phyloP scores from a whole-genome alignment of 2,329 filamentous ascomycete species.

The Laburnicola sp. region DNA sequence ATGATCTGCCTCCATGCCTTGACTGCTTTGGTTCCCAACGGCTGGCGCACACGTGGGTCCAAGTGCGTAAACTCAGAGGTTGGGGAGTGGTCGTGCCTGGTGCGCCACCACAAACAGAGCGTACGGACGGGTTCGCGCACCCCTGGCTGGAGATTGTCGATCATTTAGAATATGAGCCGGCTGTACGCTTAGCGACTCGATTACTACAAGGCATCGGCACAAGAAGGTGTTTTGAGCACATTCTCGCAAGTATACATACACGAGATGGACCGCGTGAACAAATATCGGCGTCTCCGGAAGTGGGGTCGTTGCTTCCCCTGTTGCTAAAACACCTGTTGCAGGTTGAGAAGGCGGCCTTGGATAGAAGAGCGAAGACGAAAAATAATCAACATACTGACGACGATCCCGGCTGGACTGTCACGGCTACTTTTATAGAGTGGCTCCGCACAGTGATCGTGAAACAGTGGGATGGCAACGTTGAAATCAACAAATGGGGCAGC shows the following conservation, averaged over 20 bases:
- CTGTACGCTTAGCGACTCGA: constrained; percentile 54
- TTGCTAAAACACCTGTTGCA: constrained; percentile 31
- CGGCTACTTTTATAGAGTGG: constrained; percentile 63
- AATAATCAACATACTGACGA: constrained; percentile 14
- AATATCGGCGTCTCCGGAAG: neutral
- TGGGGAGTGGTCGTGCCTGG: constrained; percentile 42
- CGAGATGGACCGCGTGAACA: neutral
- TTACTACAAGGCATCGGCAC: constrained; percentile 55
- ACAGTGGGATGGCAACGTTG: constrained; percentile 77
- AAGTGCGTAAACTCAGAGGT: constrained; percentile 44
- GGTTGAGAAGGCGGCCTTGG: constrained; percentile 26
- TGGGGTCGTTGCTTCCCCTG: constrained; percentile 18
- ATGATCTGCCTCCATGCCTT: constrained; percentile 48
- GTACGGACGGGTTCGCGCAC: constrained; percentile 28
- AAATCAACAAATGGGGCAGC: constrained; percentile 69
- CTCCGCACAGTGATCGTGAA: constrained; percentile 73
- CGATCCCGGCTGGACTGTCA: constrained; percentile 44
- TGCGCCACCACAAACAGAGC: constrained; percentile 16
- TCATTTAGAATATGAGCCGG: constrained; percentile 56
- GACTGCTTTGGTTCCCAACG: constrained; percentile 38
- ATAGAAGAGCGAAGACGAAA: constrained; percentile 26
- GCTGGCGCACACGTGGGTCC: constrained; percentile 38
- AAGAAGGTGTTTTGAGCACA: constrained; percentile 54
- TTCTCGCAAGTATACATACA: constrained; percentile 41
- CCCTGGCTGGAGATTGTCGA: constrained; percentile 45